Percentiles rank a stretch among this genome's conserved stretches.
phyloP scores from a whole-genome alignment of 129 eudicot genomes.

The Artemisia argyi region DNA sequence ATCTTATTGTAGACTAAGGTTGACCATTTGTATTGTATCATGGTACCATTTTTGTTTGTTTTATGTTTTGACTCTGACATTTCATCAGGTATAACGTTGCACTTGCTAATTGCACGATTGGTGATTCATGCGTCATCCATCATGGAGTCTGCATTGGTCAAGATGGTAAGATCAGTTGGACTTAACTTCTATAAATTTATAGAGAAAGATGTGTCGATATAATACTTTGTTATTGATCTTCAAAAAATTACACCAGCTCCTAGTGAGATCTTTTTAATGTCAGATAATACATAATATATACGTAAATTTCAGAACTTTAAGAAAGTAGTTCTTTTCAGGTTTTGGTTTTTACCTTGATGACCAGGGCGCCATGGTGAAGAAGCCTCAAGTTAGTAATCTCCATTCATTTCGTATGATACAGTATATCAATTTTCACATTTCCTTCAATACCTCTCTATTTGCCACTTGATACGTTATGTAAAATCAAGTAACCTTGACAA shows the following conservation, averaged over 20 bases:
- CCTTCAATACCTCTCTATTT: background rate
- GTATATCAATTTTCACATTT: slow-evolving; percentile 6
- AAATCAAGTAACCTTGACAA: background rate
- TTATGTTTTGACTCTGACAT: background rate
- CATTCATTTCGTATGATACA: background rate
- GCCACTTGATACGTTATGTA: background rate
- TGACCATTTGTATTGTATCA: background rate
- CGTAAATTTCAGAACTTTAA: slow-evolving; percentile 4
- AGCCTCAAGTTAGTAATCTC: slow-evolving; percentile 70
- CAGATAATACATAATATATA: background rate
- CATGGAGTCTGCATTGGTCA: slow-evolving; percentile 91
- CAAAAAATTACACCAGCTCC: background rate
- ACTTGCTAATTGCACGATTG: slow-evolving; percentile 77
- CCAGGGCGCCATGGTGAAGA: slow-evolving; percentile 66
- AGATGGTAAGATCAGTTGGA: slow-evolving; percentile 56
- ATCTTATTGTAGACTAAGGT: background rate
- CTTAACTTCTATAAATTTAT: background rate
- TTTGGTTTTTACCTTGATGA: slow-evolving; percentile 85
- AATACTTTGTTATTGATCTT: background rate
- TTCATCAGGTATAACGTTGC: slow-evolving; percentile 80
- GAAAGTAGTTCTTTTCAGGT: slow-evolving; percentile 43
- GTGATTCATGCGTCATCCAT: slow-evolving; percentile 77
- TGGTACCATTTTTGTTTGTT: background rate
- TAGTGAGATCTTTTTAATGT: background rate
- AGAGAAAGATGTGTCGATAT: background rate